A percentile compares a stretch with the other conserved stretches of the same genome.
Conservation (phyloP, 768 basidiomycete genomes). For the Mycena vulgaris region DNA sequence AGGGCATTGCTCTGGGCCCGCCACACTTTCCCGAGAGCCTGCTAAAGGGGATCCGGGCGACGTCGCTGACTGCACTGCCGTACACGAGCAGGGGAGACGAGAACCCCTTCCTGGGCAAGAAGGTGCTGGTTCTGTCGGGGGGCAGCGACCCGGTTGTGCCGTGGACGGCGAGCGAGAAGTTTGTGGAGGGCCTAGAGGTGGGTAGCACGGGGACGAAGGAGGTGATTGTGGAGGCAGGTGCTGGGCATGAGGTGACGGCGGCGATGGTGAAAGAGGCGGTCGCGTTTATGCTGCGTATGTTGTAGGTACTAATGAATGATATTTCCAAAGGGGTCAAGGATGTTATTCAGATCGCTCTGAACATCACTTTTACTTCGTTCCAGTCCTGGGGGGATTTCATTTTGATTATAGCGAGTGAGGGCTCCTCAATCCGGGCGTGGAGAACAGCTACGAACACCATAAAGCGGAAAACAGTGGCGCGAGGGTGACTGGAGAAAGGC, state of each 20-base stretch:
- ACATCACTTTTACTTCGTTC: too few relatives aligned
- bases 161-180: conserved; percentile 67
- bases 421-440: too few relatives aligned
- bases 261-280: conserved; percentile 70
- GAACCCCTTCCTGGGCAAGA: conserved; percentile 81
- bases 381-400: too few relatives aligned
- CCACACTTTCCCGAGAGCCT: conserved; percentile 74
- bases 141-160: conserved; percentile 78
- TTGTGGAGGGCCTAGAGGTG: conserved; percentile 70
- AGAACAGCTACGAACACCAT: too few relatives aligned
- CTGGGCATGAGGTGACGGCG: conserved; percentile 75
- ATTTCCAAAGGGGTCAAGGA: too few relatives aligned
- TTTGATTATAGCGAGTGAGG: too few relatives aligned
- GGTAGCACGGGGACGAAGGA: conserved; percentile 74
- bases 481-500: too few relatives aligned
- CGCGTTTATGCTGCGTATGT: conserved; percentile 48
- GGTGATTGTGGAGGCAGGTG: conserved; percentile 66
- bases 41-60: conserved; percentile 58
- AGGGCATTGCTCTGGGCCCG: conserved; percentile 59
- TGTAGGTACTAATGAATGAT: too few relatives aligned
- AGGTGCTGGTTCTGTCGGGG: conserved; percentile 81
- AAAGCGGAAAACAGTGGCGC: too few relatives aligned
- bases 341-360: too few relatives aligned
- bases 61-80: conserved; percentile 63
- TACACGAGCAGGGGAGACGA: conserved; percentile 53